Conservation (phyloP, 2,329 filamentous ascomycete species). For the Botrytis paeoniae region DNA sequence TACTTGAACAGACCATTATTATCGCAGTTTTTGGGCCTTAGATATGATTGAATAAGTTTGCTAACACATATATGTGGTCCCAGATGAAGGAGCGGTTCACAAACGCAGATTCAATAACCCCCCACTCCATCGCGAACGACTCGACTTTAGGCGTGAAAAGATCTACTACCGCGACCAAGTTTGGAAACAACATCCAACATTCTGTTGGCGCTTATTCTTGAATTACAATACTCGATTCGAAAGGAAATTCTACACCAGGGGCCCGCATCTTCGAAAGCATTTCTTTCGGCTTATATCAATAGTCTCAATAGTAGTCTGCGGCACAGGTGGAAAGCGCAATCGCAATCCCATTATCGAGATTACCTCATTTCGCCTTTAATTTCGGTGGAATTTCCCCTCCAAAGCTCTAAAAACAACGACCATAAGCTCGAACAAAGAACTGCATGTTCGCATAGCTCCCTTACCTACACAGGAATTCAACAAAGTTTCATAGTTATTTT, state of each 20-base stretch:
- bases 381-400: constrained; percentile 3
- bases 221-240: neutral
- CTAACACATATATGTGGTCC: constrained; percentile 11
- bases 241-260: neutral
- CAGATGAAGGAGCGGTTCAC: constrained; percentile 4
- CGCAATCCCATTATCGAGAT: constrained; percentile 12
- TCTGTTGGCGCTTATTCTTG: constrained; percentile 13
- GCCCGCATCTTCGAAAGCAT: neutral
- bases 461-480: neutral
- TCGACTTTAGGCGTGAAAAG: neutral
- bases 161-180: neutral
- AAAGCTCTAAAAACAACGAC: neutral
- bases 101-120: neutral
- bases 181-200: neutral
- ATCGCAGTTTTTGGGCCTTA: neutral
- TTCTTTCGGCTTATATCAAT: neutral
- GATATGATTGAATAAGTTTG: neutral
- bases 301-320: neutral
- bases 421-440: constrained; percentile 12
- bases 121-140: constrained; percentile 5
- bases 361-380: constrained; percentile 19
- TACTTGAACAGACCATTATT: neutral
- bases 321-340: constrained; percentile 12
- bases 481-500: neutral
- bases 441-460: constrained; percentile 1